Evolutionary conservation across 2,329 filamentous ascomycete genomes (phyloP), one percentile per base, ranked within the genome.

Genomic region (Trichoderma guizhouense): DNA sequence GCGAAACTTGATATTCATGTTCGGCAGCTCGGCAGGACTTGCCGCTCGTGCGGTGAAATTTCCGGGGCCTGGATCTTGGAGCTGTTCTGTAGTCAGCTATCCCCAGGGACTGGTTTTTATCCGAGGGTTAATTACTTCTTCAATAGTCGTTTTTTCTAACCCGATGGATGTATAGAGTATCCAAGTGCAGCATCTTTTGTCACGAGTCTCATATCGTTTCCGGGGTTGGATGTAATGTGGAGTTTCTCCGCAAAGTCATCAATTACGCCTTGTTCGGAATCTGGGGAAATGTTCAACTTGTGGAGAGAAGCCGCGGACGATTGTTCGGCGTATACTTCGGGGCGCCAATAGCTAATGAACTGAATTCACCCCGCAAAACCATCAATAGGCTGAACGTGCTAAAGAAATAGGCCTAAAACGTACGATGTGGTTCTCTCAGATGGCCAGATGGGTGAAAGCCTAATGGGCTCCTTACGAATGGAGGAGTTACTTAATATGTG

Each of bases 311-410:
- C 51, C 64, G 51, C 51, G 64, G 64, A 58, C 24, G 30, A 67
- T 67, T 67, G 47, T 32, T 67, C 64, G 64, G 64, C 53, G 18
- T 43, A 57, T 67, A 55, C n/a, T 43, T 67, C 64, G 64, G 64
- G 6, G 32, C 51, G 32, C 21, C 51, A 21, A 18, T 24, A 55
- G 24, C 18, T n/a, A 21, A 28, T 67, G 15, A 26, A 18, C n/a
- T 18, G 30, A 14, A 36, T 11, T 34, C 28, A 34, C 51, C 21
- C 64, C 64, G 51, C 47, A 39, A 30, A 57, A 7, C 9, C 34
- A 21, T 55, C 30, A 34, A 34, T 21, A 34, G 30, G 15, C 30
- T 32, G 30, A 24, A 34, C 21, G 3, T 34, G n/a, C 43, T 39
- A 26, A 6, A 43, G 14, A 47, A 12, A 61, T 24, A 24, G n/a